Evolutionary conservation across 345 rosid species (phyloP), one percentile per base, ranked within the genome.

Genomic region (Rhizophora mangle): DNA sequence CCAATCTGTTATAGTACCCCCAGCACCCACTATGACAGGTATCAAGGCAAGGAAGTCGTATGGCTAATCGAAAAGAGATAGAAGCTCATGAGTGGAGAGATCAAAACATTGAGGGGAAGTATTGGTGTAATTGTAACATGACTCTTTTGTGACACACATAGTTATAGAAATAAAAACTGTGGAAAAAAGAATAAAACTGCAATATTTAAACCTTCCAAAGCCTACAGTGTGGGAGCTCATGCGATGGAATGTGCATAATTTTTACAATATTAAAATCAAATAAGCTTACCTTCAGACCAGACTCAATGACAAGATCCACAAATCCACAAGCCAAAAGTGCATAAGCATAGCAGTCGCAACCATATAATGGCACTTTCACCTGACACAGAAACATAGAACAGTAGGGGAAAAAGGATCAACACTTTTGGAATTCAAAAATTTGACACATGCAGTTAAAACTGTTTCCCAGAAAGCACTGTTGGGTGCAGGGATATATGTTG

Each of bases 271-370:
- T 43, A 43, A 3, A 43, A 43, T 43, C 49, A 11, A 43, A 43
- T 43, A 11, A 37, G 34, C 62, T 68, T 87, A 95, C 98, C 97
- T 85, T 86, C 53, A 95, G 88, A 71, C 96, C 96, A 8, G 98
- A 95, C 77, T 95, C 99, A 16, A 92, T 75, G 43, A 92, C 99
- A 62, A 92, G 96, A 88, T 95, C 99, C 60, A 95, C 99, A 67
- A 64, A 85, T 67, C 99, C 99, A 57, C 98, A 91, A 70, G 99
- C 93, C 82, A 95, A 60, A 66, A 95, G 96, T 46, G 99, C 98
- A 78, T 88, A 95, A 64, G 98, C 98, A 51, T 95, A 92, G 85
- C 99, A 95, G 79, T 95, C 99, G 74, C 99, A 92, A 51, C 99
- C 98, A 70, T 95, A 95, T 74, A 95, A 63, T 30, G 98, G 91